phyloP scores from a whole-genome alignment of 768 basidiomycete species.

The Russula vinacea region DNA sequence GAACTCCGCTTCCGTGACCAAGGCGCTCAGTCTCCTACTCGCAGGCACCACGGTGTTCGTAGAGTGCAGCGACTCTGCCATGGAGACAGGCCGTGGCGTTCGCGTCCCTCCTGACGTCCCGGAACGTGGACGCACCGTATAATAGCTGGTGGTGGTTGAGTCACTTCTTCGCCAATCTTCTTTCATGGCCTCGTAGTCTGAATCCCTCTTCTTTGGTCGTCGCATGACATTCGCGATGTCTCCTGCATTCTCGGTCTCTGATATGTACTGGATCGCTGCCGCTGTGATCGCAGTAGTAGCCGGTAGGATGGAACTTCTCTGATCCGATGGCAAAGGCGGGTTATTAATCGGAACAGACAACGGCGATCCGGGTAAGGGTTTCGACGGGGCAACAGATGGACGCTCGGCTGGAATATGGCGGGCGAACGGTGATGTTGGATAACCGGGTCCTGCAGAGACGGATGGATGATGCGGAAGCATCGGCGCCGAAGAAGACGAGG shows the following conservation, averaged over 20 bases:
- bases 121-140: constrained; percentile 60
- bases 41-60: constrained; percentile 66
- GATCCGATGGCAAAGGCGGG: constrained; percentile 33
- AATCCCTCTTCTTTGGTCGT: constrained; percentile 36
- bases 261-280: constrained; percentile 57
- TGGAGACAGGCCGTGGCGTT: constrained; percentile 69
- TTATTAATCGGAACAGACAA: not conserved
- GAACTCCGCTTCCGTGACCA: constrained; percentile 66
- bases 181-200: constrained; percentile 41
- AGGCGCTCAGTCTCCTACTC: constrained; percentile 63
- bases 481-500: constrained; percentile 27
- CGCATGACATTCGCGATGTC: constrained; percentile 12
- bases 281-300: constrained; percentile 56
- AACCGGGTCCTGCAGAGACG: constrained; percentile 20
- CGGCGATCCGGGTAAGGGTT: constrained; percentile 8
- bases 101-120: constrained; percentile 41
- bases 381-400: constrained; percentile 1
- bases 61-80: constrained; percentile 74
- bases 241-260: constrained; percentile 38
- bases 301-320: constrained; percentile 52
- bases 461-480: constrained; percentile 15
- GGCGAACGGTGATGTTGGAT: constrained; percentile 8
- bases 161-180: constrained; percentile 81
- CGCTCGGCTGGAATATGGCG: constrained; percentile 7
- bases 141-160: constrained; percentile 68